Percentiles rank a stretch among this genome's conserved stretches.
Conservation (phyloP, 2,329 filamentous ascomycete species). For the Pezicula carpinea region DNA sequence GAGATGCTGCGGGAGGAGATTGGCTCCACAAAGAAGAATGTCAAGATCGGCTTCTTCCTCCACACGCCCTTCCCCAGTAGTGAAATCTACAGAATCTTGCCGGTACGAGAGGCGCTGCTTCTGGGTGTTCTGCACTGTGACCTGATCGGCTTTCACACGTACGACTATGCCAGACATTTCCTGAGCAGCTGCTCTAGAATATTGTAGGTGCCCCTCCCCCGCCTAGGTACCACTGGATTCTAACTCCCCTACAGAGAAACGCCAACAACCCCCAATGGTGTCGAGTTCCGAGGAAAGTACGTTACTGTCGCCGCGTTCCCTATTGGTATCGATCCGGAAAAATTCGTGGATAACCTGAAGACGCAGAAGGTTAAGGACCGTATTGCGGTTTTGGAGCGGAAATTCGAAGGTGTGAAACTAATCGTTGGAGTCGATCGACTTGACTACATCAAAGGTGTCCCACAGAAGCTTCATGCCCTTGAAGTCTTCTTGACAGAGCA, state of each 20-base stretch:
- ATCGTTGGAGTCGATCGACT: constrained; percentile 95
- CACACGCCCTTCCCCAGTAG: constrained; percentile 96
- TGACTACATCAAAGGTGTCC: constrained; percentile 98
- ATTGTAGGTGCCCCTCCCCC: constrained; percentile 47
- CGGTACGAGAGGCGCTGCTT: constrained; percentile 84
- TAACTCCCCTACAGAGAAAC: constrained; percentile 43
- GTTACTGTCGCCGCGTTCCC: constrained; percentile 93
- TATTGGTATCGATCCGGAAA: constrained; percentile 96
- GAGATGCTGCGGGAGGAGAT: constrained; percentile 93
- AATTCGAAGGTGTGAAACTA: constrained; percentile 93
- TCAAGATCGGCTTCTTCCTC: constrained; percentile 97
- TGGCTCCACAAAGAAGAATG: constrained; percentile 73
- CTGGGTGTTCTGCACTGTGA: constrained; percentile 88
- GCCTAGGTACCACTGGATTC: background rate
- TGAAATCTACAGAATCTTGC: constrained; percentile 93
- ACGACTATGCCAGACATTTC: constrained; percentile 98
- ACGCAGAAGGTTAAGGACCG: constrained; percentile 83
- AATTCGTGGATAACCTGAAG: constrained; percentile 85
- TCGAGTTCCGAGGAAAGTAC: constrained; percentile 83
- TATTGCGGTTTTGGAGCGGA: constrained; percentile 77
- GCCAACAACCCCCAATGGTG: constrained; percentile 83
- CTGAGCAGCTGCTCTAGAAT: constrained; percentile 95
- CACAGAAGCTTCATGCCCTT: constrained; percentile 92
- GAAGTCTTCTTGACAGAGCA: constrained; percentile 97
- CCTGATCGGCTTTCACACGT: constrained; percentile 95